phyloP scores from a whole-genome alignment of 1,284 basidiomycete species.

The Ustilago shanxiensis region DNA sequence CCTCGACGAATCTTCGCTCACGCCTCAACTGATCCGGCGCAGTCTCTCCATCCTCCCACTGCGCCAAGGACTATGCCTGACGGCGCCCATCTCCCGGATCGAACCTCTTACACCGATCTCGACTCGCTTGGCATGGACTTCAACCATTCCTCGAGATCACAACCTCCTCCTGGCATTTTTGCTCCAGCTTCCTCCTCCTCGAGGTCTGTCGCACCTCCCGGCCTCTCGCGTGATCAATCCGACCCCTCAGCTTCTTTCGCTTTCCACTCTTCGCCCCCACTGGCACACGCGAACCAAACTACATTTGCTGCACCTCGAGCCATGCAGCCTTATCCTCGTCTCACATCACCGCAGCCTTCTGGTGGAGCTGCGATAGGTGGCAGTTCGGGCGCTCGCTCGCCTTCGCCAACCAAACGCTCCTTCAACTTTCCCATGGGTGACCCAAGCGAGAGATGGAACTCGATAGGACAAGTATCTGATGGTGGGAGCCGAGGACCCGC shows the following conservation, averaged over 20 bases:
- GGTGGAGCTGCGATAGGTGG: slow-evolving; percentile 16
- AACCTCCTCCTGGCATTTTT: slow-evolving; percentile 21
- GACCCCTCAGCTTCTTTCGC: slow-evolving; percentile 17
- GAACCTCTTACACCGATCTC: slow-evolving; percentile 10
- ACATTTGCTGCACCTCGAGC: slow-evolving; percentile 49
- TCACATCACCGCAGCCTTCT: slow-evolving; percentile 54
- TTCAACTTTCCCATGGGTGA: slow-evolving; percentile 59
- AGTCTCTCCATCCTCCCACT: not conserved
- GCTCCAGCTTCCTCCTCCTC: slow-evolving; percentile 17
- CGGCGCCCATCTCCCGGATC: slow-evolving; percentile 20
- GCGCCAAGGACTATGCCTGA: slow-evolving; percentile 38
- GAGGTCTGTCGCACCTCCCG: slow-evolving; percentile 18
- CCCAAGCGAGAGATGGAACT: slow-evolving; percentile 59
- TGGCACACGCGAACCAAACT: slow-evolving; percentile 19
- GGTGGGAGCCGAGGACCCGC: slow-evolving; percentile 9
- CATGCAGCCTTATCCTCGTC: slow-evolving; percentile 55
- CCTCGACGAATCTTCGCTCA: not conserved
- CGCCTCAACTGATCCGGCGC: slow-evolving; percentile 8
- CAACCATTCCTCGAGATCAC: slow-evolving; percentile 15
- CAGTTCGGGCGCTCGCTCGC: slow-evolving; percentile 44
- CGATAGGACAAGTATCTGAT: slow-evolving; percentile 48
- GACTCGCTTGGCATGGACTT: slow-evolving; percentile 23
- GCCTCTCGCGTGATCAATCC: slow-evolving; percentile 4
- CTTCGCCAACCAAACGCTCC: slow-evolving; percentile 56
- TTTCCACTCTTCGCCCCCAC: slow-evolving; percentile 31